Percentiles rank a stretch among this genome's conserved stretches.
These are phyloP conservation scores for Leccinum disarticulatum DNA, from an alignment of 768 basidiomycete species.

Conservation along the genomic window DNA sequence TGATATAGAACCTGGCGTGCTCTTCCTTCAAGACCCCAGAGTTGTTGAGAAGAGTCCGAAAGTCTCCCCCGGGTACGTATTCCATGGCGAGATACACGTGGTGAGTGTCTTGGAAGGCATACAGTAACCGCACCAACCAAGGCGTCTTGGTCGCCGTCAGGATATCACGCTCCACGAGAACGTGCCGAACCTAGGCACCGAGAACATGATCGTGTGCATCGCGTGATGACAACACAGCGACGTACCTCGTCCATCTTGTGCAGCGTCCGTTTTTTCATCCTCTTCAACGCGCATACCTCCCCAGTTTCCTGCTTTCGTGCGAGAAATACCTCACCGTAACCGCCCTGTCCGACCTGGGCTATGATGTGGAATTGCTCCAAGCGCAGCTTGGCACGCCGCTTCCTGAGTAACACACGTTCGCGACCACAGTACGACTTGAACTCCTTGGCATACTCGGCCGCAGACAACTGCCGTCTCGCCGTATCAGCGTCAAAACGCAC, in stretches of 20 bases:
- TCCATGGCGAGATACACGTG: conserved; percentile 98
- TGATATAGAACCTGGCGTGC: conserved; percentile 94
- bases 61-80: conserved; percentile 98
- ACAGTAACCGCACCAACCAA: conserved; percentile 92
- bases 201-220: neutral
- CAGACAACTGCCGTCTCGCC: conserved; percentile 54
- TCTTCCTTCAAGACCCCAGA: conserved; percentile 97
- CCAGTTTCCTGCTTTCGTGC: conserved; percentile 94
- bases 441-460: conserved; percentile 66
- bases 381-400: conserved; percentile 87
- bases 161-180: conserved; percentile 96
- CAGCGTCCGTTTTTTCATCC: conserved; percentile 92
- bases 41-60: conserved; percentile 95
- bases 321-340: conserved; percentile 96
- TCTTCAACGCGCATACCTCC: conserved; percentile 96
- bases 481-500: conserved; percentile 84
- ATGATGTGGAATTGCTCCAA: conserved; percentile 98
- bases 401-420: conserved; percentile 89
- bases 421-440: conserved; percentile 92
- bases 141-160: conserved; percentile 96
- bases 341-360: conserved; percentile 97
- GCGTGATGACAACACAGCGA: neutral
- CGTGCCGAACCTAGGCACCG: conserved; percentile 78
- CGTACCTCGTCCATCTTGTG: conserved; percentile 97
- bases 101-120: conserved; percentile 93